Evolutionary conservation across 352 stramenopile species (phyloP).

Genomic region (Plasmopara halstedii): DNA sequence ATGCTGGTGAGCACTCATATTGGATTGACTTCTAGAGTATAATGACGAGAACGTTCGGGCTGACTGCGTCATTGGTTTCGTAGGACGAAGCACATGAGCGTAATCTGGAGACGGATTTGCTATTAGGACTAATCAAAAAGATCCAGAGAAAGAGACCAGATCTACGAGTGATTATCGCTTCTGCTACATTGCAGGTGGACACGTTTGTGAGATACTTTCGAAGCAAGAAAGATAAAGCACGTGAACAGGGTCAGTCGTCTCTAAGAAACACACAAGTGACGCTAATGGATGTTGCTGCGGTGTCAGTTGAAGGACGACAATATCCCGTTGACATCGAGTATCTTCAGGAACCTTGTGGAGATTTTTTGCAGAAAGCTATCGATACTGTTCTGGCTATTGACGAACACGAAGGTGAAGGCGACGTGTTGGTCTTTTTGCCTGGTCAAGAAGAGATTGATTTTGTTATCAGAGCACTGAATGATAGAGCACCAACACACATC

Average conservation of each 20-base stretch:
- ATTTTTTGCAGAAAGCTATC: slow-evolving; percentile 71
- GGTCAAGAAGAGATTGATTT: slow-evolving; percentile 92
- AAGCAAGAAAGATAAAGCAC: slow-evolving; percentile 29
- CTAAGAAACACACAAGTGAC: neutral
- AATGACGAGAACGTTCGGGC: too few relatives aligned
- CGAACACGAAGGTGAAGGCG: slow-evolving; percentile 62
- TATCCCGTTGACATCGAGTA: slow-evolving; percentile 92
- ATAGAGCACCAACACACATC: slow-evolving; percentile 40
- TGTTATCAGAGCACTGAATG: slow-evolving; percentile 64
- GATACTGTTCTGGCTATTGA: slow-evolving; percentile 68
- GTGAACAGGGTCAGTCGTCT: neutral
- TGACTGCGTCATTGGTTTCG: neutral
- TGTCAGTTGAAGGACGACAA: slow-evolving; percentile 82
- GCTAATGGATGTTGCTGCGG: slow-evolving; percentile 47
- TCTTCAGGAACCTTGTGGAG: slow-evolving; percentile 46
- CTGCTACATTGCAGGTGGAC: slow-evolving; percentile 74
- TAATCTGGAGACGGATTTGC: slow-evolving; percentile 89
- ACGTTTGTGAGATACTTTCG: slow-evolving; percentile 89
- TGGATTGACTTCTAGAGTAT: neutral
- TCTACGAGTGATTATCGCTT: slow-evolving; percentile 84
- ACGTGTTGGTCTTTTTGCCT: slow-evolving; percentile 95
- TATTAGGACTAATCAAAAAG: slow-evolving; percentile 95
- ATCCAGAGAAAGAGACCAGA: slow-evolving; percentile 85
- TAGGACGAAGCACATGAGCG: slow-evolving; percentile 94
- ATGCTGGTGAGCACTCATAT: slow-evolving; percentile 44